Evolutionary conservation across 805 yeast species (phyloP).

Genomic region (Starmerella asiatica): DNA sequence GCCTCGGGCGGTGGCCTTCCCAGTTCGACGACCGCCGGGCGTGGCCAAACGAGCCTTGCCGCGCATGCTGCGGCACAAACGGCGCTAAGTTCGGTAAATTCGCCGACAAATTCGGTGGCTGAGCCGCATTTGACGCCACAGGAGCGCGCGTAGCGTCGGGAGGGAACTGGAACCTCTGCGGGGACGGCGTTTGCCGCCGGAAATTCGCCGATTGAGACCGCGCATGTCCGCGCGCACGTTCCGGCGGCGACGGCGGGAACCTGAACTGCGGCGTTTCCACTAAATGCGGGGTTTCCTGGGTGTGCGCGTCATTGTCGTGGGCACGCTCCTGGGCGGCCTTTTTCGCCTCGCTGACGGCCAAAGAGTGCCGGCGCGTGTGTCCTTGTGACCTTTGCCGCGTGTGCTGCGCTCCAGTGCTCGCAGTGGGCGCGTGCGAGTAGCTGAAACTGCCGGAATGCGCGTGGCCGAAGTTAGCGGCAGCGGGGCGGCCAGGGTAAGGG

Average conservation of each 20-base stretch:
- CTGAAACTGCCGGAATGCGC: conserved; percentile 5
- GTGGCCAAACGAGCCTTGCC: conserved; percentile 1
- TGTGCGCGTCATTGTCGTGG: conserved; percentile 10
- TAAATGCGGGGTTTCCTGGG: conserved; percentile 16
- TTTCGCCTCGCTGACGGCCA: conserved; percentile 84
- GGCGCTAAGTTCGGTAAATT: background rate
- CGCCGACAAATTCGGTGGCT: background rate
- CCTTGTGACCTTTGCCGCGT: conserved; percentile 32
- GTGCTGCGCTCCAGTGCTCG: conserved; percentile 10
- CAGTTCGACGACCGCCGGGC: conserved; percentile 1
- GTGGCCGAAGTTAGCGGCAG: conserved; percentile 6
- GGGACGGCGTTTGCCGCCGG: conserved; percentile 19
- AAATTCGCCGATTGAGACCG: conserved; percentile 16
- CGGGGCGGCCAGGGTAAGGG: background rate
- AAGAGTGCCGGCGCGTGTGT: conserved; percentile 80
- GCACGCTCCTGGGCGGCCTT: conserved; percentile 83
- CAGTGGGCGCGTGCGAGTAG: conserved; percentile 2
- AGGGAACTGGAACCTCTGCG: conserved; percentile 20
- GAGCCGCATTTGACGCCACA: background rate
- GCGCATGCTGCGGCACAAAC: background rate
- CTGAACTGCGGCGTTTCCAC: conserved; percentile 34
- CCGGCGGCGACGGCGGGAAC: conserved; percentile 36
- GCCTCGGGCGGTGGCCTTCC: conserved; percentile 13
- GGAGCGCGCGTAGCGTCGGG: conserved; percentile 9
- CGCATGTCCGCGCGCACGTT: conserved; percentile 13